These are phyloP conservation scores for Paspalum vaginatum DNA, from an alignment of 176 grass and related monocot genomes.

Conservation along the genomic window DNA sequence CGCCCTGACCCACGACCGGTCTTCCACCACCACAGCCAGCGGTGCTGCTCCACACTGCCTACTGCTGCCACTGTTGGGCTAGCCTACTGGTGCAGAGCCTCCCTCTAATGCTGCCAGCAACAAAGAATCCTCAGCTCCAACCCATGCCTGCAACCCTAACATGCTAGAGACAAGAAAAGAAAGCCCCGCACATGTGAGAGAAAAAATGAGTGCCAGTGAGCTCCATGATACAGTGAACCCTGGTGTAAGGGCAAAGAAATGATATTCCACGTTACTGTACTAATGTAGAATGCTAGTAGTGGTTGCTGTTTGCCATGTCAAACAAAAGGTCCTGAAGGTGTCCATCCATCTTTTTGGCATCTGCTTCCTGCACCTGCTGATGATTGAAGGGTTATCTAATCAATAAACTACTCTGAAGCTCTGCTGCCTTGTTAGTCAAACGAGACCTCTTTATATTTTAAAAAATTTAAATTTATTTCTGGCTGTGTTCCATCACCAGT, in stretches of 20 bases:
- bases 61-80: no score
- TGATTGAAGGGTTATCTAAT: conserved; percentile 15
- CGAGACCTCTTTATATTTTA: background rate
- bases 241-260: background rate
- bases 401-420: conserved; percentile 6
- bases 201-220: no score
- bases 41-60: no score
- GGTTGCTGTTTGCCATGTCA: background rate
- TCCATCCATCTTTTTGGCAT: conserved; percentile 1
- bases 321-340: background rate
- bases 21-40: no score
- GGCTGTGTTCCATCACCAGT: background rate
- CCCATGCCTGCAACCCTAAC: no score
- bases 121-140: no score
- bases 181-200: no score
- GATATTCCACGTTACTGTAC: background rate
- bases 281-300: conserved; percentile 2
- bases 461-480: background rate
- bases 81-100: no score
- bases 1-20: no score
- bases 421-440: background rate
- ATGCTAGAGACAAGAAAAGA: no score
- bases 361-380: conserved; percentile 19
- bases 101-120: no score
- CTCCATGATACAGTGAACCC: no score